Base-by-base conservation (phyloP, 805 yeast species). In the Ogataea degrootiae region DNA sequence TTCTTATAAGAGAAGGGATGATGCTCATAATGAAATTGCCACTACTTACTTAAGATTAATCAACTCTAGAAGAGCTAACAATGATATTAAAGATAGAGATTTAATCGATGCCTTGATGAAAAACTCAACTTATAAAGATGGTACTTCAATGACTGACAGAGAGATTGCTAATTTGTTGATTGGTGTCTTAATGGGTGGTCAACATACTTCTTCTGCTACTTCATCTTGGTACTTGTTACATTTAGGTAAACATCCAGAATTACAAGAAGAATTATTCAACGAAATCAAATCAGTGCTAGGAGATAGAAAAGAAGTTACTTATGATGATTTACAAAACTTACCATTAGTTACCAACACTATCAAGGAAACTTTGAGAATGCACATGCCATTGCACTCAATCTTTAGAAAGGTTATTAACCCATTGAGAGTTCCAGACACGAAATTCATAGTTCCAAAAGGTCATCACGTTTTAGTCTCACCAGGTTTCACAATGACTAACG, bases 101-200 rank as follows among this genome's bases (percentile, higher is more conserved):
- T 77, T 94, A 65, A 82, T 94, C 56, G 98, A 92, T 66, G 77
- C 94, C 16, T 77, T 90, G 65, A 80, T 94, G 87, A 79, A 81
- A 58, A 76, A 74, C 58, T 85, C 91, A 38, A 82, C 87, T 50
- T 94, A 94, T 73, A 91, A 88, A 67, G 98, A 94, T 65, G 99
- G 99, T 59, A 82, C 83, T 42, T 76, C 77, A 62, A 91, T 94
- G 97, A 85, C 96, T 26, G 99, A 94, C 67, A 83, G 84, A 66
- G 96, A 94, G 71, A 89, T 94, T 62, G 94, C 98, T 43, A 87
- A 91, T 69, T 75, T 94, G 67, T 74, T 90, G 67, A 92, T 94
- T 68, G 99, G 98, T 68, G 85, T 94, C 46, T 76, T 94, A 52
- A 94, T 94, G 99, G 99, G 99, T 61, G 99, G 99, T 53, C 99